Percentiles rank a stretch among this genome's conserved stretches.
These are phyloP conservation scores for Andrographis paniculata DNA, from an alignment of 305 asterid genomes.

Conservation along the genomic window DNA sequence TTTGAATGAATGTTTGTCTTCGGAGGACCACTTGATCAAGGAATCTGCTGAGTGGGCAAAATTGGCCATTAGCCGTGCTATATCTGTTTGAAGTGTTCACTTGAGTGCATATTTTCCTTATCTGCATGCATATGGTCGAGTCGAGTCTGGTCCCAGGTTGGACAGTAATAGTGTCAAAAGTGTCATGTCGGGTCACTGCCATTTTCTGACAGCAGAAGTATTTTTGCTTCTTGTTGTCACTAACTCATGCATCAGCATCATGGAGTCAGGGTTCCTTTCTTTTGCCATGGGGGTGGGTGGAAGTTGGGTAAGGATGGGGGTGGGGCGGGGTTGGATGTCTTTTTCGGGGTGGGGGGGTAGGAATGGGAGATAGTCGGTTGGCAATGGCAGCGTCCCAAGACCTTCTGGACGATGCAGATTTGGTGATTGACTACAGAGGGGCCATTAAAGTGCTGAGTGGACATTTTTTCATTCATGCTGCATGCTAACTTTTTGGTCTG, in stretches of 20 bases:
- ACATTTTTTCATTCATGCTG: conserved; percentile 8
- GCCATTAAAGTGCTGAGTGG: conserved; percentile 24
- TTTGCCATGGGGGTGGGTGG: conserved; percentile 19
- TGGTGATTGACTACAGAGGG: conserved; percentile 21
- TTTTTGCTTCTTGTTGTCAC: conserved; percentile 49
- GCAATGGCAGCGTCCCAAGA: conserved; percentile 21
- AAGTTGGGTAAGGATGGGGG: conserved; percentile 15
- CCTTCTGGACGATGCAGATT: conserved; percentile 20
- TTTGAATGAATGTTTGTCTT: conserved; percentile 73
- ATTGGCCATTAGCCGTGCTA: conserved; percentile 86
- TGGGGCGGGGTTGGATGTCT: conserved; percentile 8
- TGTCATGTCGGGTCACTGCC: conserved; percentile 54
- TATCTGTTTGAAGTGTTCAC: conserved; percentile 58
- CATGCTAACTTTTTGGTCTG: conserved; percentile 19
- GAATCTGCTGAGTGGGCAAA: conserved; percentile 99
- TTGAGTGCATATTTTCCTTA: conserved; percentile 42
- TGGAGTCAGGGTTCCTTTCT: conserved; percentile 31
- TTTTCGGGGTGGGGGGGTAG: conserved; percentile 8
- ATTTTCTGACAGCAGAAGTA: conserved; percentile 49
- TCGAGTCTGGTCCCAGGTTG: conserved; percentile 62
- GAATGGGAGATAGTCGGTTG: conserved; percentile 21
- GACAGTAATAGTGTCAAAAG: conserved; percentile 32
- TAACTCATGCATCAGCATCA: conserved; percentile 76
- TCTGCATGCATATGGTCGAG: conserved; percentile 92
- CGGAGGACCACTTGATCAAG: conserved; percentile 82